Evolutionary conservation across 106 monocot species (phyloP), one percentile per base, ranked within the genome.

Genomic region (Gastrodia elata): DNA sequence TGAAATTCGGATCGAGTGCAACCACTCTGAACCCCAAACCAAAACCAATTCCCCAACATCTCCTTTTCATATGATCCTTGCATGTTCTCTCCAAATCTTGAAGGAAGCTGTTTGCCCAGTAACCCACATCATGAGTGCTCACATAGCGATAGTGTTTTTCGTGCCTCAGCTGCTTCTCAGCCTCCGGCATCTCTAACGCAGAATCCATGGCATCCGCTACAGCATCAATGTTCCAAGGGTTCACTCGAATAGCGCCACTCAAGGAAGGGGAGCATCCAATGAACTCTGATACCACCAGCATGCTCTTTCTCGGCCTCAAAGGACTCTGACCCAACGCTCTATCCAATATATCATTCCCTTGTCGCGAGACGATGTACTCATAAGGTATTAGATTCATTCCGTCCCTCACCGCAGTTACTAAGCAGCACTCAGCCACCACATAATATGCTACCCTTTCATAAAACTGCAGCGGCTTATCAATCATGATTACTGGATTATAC

Each of bases 361-460:
- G 82, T 11, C 90, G 55, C 0, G 90, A 82, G 25, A 91, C 84
- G 13, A 91, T 70, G 40, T 91, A 91, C 61, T 87, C 87, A 57
- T 91, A 91, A 1, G 91, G 91, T 28, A 91, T 91, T 3, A 87
- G 80, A 80, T 91, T 91, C 91, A 91, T 91, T 6, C 91, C 91
- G 74, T 91, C 91, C 25, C 91, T 77, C 9, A 91, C 91, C 0
- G 91, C 91, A 2, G 87, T 91, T 30, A 91, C 82, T 36, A 91
- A 36, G 28, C 91, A 91, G 24, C 87, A 91, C 69, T 91, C 87
- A 0, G 91, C 91, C 11, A 87, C 84, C 16, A 81, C 87, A 15
- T 91, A 91, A 71, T 85, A 87, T 8, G 87, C 91, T 68, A 83
- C 79, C 38, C 85, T 68, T 55, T 91, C 91, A 5, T 85, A 87